Evolutionary conservation across 225 moss, liverwort and hornwort species (phyloP).

Genomic region (Pleurozium schreberi): DNA sequence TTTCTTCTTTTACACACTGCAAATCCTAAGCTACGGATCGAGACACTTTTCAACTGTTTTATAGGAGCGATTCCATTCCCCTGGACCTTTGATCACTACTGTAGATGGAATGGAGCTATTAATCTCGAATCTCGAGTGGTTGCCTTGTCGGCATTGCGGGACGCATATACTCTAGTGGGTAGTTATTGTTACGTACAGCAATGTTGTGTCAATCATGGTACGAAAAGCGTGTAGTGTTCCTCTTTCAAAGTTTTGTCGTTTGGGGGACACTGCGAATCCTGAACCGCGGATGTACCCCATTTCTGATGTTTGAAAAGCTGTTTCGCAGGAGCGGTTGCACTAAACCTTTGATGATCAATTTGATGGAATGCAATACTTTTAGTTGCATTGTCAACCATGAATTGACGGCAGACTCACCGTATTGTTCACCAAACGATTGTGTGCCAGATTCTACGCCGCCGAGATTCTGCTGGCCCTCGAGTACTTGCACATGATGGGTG

Average conservation of each 20-base stretch:
- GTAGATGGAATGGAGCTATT: no score
- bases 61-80: neutral
- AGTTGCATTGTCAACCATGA: neutral
- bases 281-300: neutral
- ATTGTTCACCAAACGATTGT: neutral
- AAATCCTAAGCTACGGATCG: neutral
- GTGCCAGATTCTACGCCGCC: constrained; percentile 81
- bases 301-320: neutral
- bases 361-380: neutral
- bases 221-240: neutral
- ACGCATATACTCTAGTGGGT: neutral
- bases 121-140: neutral
- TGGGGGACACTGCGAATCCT: neutral
- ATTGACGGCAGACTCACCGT: neutral
- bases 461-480: constrained; percentile 87
- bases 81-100: no score
- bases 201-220: neutral
- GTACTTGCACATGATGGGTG: constrained; percentile 99
- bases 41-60: neutral
- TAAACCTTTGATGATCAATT: neutral
- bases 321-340: neutral
- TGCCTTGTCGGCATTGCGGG: neutral
- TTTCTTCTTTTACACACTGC: neutral
- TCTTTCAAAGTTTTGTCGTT: neutral
- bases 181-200: neutral